A percentile compares a stretch with the other conserved stretches of the same genome.
phyloP scores from a whole-genome alignment of 2,329 filamentous ascomycete genomes.

The Pyricularia pennisetigena region DNA sequence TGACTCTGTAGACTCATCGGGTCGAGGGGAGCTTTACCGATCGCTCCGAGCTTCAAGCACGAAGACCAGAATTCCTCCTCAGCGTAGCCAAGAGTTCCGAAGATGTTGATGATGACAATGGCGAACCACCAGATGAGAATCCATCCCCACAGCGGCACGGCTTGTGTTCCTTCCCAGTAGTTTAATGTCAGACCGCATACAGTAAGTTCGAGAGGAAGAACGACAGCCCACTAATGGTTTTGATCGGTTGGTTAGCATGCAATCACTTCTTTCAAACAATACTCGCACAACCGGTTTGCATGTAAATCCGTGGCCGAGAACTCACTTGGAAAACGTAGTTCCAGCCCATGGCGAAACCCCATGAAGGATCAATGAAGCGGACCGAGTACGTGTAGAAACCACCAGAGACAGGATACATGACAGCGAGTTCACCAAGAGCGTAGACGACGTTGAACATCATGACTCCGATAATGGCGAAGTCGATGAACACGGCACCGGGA shows the following conservation, averaged over 20 bases:
- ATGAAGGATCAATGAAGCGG: conserved; percentile 53
- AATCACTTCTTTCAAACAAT: no score
- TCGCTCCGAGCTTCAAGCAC: conserved; percentile 42
- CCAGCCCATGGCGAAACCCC: conserved; percentile 45
- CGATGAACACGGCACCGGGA: conserved; percentile 33
- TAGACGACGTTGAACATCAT: conserved; percentile 55
- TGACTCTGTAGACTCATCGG: not conserved
- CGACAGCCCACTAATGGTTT: conserved; percentile 31
- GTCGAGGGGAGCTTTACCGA: not conserved
- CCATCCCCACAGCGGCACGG: conserved; percentile 30
- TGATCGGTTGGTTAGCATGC: not conserved
- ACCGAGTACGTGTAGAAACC: conserved; percentile 53
- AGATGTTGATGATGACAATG: conserved; percentile 42
- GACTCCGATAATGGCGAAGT: conserved; percentile 45
- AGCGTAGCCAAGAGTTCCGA: conserved; percentile 41
- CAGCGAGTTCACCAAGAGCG: conserved; percentile 50
- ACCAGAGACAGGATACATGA: conserved; percentile 53
- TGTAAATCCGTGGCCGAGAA: not conserved
- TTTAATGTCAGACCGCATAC: conserved; percentile 39
- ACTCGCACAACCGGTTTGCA: no score
- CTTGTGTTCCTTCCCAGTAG: conserved; percentile 39
- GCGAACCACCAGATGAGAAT: conserved; percentile 41
- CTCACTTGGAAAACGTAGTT: conserved; percentile 30
- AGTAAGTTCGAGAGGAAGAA: conserved; percentile 39
- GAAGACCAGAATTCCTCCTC: conserved; percentile 49